Evolutionary conservation across 192 early-diverging fungal species (phyloP).

Genomic region (Anaeromyces robustus): DNA sequence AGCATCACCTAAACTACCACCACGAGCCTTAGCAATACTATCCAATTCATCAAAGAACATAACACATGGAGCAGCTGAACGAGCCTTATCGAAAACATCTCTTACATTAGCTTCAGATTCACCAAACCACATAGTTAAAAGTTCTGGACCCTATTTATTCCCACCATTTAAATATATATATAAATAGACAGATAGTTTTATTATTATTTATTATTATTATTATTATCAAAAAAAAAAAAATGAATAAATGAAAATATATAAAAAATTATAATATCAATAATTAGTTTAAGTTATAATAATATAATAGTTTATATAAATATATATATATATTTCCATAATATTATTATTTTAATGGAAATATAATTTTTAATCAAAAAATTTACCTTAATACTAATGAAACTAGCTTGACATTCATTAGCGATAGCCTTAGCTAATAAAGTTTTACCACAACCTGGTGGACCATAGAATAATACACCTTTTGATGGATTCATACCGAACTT

Average conservation of each 20-base stretch:
- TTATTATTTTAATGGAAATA: no score
- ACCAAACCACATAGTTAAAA: conserved; percentile 99
- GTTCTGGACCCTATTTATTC: conserved; percentile 70
- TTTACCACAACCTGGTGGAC: conserved; percentile 97
- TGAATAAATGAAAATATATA: background rate
- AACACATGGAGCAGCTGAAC: conserved; percentile 93
- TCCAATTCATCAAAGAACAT: conserved; percentile 99
- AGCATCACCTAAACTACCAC: conserved; percentile 56
- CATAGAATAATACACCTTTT: conserved; percentile 97
- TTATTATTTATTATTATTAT: background rate
- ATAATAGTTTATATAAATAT: no score
- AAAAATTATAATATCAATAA: no score
- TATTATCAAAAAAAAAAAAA: background rate
- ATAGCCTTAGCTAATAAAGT: conserved; percentile 98
- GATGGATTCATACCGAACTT: conserved; percentile 96
- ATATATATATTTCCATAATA: no score
- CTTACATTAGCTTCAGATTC: conserved; percentile 98
- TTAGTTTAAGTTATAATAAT: no score
- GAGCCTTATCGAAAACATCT: conserved; percentile 97
- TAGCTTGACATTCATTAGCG: conserved; percentile 99
- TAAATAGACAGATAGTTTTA: no score
- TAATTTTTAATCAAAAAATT: no score
- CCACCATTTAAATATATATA: no score
- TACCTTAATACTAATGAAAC: conserved; percentile 96
- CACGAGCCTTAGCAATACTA: conserved; percentile 93